Evolutionary conservation across 306 rosid genomes (phyloP), one percentile per base, ranked within the genome.

Genomic region (Hippophae tibetana): DNA sequence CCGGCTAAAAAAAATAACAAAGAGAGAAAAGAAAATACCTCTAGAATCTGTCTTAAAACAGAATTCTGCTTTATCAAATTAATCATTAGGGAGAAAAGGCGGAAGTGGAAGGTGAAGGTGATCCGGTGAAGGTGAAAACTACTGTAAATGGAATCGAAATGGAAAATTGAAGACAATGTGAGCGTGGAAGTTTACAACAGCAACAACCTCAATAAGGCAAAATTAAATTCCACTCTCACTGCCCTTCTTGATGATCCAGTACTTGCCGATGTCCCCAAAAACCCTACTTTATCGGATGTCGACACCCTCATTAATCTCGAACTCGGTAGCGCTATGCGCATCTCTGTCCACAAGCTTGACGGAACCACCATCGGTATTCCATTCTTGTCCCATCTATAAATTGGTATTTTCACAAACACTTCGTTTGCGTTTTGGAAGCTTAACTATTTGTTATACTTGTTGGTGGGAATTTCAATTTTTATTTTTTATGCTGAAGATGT

Each of bases 271-370:
- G 86, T 83, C 51, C 86, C 92, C 5, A 78, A 73, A 57, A 85
- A 83, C 7, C 96, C 93, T 3, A 74, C 85, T 0, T 70, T 88
- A 31, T 31, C 38, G 5, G 38, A 31, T 4, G 38, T 31, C 38
- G 38, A 92, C 67, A 78, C 86, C 38, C 89, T 92, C 73, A 70
- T 92, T 68, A 81, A 76, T 75, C 89, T 83, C 59, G 96, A 85
- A 42, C 42, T 85, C 63, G 98, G 98, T 7, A 83, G 98, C 66
- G 96, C 96, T 58, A 92, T 88, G 98, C 85, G 96, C 52, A 61
- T 92, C 54, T 71, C 84, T 13, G 72, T 89, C 69, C 69, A 78
- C 52, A 88, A 88, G 38, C 38, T 31, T 31, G 38, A 31, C 38
- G 38, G 38, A 31, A 31, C 38, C 38, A 2, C 38, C 38, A 31